Evolutionary conservation across 768 basidiomycete genomes (phyloP), one percentile per base, ranked within the genome.

Genomic region (Mycena crocata): DNA sequence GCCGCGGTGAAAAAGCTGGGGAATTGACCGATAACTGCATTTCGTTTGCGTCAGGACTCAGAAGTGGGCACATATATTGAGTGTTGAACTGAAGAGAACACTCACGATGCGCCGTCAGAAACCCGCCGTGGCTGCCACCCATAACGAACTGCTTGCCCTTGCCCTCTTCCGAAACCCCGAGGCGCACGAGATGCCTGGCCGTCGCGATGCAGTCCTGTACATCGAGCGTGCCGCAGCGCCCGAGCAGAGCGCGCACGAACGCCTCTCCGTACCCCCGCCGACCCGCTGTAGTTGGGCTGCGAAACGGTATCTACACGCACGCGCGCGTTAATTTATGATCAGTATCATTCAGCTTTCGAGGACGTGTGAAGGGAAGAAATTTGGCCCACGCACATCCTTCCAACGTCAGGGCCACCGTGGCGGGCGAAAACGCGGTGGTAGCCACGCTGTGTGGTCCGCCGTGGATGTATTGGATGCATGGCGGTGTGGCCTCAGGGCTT

Each of bases 101-200:
- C 88, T 68, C 71, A 90, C 89, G 77, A 70, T 90, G 89, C 0
- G 82, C 85, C 1, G 84, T 67, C 17, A 91, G 78, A 73, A 90
- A 92, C 2, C 91, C 91, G 0, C 91, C 91, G 64, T 93, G 92
- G 49, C 87, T 90, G 42, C 91, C 92, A 6, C 92, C 91, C 55
- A 79, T 79, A 1, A 91, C 73, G 32, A 90, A 81, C 55, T 87
- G 84, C 66, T 84, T 86, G 9, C 86, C 87, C 19, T 77, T 76
- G 1, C 84, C 86, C 17, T 81, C 73, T 45, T 80, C 77, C 0
- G 89, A 84, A 1, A 91, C 75, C 1, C 86, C 86, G 5, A 84
- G 74, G 17, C 77, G 71, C 34, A 89, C 77, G 45, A 92, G 83
- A 65, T 88, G 81, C 24, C 80, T 74, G 3, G 84, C 82, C 1